phyloP scores from a whole-genome alignment of 352 stramenopile genomes.

The Phytophthora capsici region DNA sequence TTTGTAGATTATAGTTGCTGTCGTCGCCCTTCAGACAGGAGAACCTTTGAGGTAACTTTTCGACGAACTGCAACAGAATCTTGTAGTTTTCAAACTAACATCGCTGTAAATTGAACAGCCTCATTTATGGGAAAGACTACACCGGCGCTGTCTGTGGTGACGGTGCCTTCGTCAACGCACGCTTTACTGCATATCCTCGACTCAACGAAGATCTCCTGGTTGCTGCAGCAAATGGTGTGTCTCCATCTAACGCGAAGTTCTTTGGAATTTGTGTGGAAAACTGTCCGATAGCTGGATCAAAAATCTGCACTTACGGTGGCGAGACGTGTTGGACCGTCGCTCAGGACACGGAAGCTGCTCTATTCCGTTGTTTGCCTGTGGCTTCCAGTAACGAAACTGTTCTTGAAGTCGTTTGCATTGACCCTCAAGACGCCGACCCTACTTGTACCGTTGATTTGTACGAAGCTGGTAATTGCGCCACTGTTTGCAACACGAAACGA shows the following conservation, averaged over 20 bases:
- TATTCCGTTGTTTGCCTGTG: conserved; percentile 84
- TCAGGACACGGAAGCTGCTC: conserved; percentile 56
- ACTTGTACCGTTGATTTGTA: conserved; percentile 53
- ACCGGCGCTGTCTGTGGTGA: conserved; percentile 82
- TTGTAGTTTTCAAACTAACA: too few relatives aligned
- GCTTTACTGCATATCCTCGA: conserved; percentile 79
- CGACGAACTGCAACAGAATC: too few relatives aligned
- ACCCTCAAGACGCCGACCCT: conserved; percentile 63
- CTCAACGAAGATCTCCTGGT: conserved; percentile 82
- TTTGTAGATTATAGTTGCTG: conserved; percentile 56
- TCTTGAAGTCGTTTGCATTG: conserved; percentile 61
- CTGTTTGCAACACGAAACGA: conserved; percentile 70
- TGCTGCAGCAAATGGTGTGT: conserved; percentile 43
- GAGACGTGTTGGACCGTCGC: conserved; percentile 68
- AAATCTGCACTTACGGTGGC: conserved; percentile 76
- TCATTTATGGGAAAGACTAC: conserved; percentile 87
- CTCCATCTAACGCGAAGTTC: conserved; percentile 65
- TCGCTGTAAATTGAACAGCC: conserved; percentile 24
- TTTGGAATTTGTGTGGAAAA: conserved; percentile 79
- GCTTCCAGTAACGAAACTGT: conserved; percentile 69
- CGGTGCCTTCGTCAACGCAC: conserved; percentile 36
- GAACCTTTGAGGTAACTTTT: conserved; percentile 53
- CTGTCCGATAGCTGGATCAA: conserved; percentile 58
- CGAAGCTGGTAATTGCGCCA: conserved; percentile 38
- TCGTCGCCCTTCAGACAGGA: conserved; percentile 69